Conservation (phyloP, 768 basidiomycete genomes). For the Phlebiopsis gigantea region DNA sequence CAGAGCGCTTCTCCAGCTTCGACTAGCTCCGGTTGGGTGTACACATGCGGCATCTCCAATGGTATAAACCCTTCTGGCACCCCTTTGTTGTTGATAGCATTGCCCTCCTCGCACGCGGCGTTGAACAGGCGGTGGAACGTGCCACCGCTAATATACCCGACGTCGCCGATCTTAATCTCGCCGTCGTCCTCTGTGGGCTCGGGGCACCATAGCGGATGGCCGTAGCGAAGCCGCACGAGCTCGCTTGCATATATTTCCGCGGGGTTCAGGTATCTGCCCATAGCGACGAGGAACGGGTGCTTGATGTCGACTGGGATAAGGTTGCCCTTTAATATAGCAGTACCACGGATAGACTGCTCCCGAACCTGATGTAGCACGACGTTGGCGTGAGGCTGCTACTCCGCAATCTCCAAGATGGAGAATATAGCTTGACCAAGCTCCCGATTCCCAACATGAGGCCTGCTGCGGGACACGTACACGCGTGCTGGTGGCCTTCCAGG, state of each 20-base stretch:
- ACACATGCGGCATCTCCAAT: background rate
- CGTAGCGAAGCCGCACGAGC: background rate
- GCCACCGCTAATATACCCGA: conserved; percentile 1
- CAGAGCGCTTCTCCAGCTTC: background rate
- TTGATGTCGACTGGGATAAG: background rate
- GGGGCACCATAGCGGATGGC: conserved; percentile 17
- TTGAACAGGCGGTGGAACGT: conserved; percentile 6
- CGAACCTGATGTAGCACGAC: too few species aligned
- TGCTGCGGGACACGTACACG: too few species aligned
- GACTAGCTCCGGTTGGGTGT: background rate
- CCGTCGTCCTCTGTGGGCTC: conserved; percentile 5
- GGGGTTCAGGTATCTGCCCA: background rate
- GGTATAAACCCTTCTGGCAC: background rate
- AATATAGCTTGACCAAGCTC: too few species aligned
- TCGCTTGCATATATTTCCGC: background rate
- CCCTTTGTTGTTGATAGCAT: background rate
- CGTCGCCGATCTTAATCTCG: conserved; percentile 4
- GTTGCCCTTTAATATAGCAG: too few species aligned
- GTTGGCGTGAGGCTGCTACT: too few species aligned
- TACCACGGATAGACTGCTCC: too few species aligned
- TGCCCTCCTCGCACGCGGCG: background rate
- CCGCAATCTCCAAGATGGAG: too few species aligned
- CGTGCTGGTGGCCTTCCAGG: too few species aligned
- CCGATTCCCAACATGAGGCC: too few species aligned
- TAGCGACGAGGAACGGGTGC: background rate